Base-by-base conservation (phyloP, 108 stramenopile genomes). In the Nitzschia palea region DNA sequence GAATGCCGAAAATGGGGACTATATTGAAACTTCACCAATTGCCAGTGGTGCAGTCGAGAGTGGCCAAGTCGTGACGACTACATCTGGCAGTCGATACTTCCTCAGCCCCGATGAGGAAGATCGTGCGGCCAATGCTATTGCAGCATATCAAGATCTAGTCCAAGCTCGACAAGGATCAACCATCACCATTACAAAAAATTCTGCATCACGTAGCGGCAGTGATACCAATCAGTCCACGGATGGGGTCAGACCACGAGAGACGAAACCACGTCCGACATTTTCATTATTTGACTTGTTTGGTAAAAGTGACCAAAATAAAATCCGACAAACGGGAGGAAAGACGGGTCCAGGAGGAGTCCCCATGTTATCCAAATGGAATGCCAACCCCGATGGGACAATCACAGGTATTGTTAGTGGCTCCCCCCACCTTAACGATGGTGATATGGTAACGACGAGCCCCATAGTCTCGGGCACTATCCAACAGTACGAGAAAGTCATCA, bases 1-100 rank as follows among this genome's bases (percentile, higher is more conserved):
- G 0, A 80, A 78, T 54, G 86, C 86, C 61, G 56, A 77, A 10
- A 80, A 83, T 18, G 87, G 87, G 2, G 87, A 88, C 31, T 74
- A 76, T 25, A 71, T 91, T 29, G 83, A 84, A 14, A 91, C 90
- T 15, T 81, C 80, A 52, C 71, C 58, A 43, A 91, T 88, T 34
- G 71, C 63, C 28, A 65, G 59, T 6, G 89, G 89, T 23, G 64
- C 45, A 47, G 67, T 87, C 36, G 72, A 77, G 25, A 73, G 77
- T 30, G 80, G 86, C 1, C 62, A 62, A 42, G 78, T 82, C 0
- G 89, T 90, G 4, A 78, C 78, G 43, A 90, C 89, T 9, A 71
- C 77, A 0, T 73, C 70, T 60, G 89, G 89, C 14, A 79, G 77
- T 30, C 65, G 68, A 10, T 90, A 90, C 63, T 86, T 79, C 42